These are phyloP conservation scores for Kwoniella sp. DNA, from an alignment of 768 basidiomycete genomes.

Conservation along the genomic window DNA sequence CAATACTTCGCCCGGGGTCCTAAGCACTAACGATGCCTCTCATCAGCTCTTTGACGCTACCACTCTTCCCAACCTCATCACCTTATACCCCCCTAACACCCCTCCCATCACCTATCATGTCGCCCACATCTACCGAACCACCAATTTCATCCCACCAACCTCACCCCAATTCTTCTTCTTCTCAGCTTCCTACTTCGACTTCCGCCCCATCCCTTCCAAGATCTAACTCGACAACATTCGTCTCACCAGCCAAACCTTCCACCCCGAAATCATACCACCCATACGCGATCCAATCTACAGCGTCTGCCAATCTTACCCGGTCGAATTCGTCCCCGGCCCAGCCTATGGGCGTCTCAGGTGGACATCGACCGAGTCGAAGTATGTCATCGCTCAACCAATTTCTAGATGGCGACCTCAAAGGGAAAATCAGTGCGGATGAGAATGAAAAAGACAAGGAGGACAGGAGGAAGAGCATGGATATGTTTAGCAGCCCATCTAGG, in stretches of 20 bases:
- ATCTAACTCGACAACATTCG: slow-evolving; percentile 1
- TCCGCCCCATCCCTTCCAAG: slow-evolving; percentile 7
- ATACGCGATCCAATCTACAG: slow-evolving; percentile 45
- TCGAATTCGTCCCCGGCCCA: slow-evolving; percentile 46
- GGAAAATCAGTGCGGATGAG: background rate
- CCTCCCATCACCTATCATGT: slow-evolving; percentile 21
- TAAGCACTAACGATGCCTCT: slow-evolving; percentile 10
- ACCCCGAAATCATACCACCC: slow-evolving; percentile 40
- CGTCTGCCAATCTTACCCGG: slow-evolving; percentile 45
- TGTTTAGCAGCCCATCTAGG: slow-evolving; percentile 22
- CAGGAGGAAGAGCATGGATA: slow-evolving; percentile 32
- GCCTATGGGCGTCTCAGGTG: slow-evolving; percentile 18
- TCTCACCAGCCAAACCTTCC: slow-evolving; percentile 17
- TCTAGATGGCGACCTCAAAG: background rate
- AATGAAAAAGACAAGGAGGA: slow-evolving; percentile 24
- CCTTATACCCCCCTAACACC: slow-evolving; percentile 7
- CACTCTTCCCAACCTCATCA: slow-evolving; percentile 14
- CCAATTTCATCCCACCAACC: background rate
- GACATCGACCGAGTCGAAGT: slow-evolving; percentile 37
- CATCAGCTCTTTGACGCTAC: slow-evolving; percentile 6
- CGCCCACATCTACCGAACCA: slow-evolving; percentile 13
- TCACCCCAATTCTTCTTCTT: no score
- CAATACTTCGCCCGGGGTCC: no score
- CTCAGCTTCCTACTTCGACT: slow-evolving; percentile 8
- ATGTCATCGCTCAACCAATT: slow-evolving; percentile 29